Base-by-base conservation (phyloP, 2,329 filamentous ascomycete species). In the Xylaria sp. region DNA sequence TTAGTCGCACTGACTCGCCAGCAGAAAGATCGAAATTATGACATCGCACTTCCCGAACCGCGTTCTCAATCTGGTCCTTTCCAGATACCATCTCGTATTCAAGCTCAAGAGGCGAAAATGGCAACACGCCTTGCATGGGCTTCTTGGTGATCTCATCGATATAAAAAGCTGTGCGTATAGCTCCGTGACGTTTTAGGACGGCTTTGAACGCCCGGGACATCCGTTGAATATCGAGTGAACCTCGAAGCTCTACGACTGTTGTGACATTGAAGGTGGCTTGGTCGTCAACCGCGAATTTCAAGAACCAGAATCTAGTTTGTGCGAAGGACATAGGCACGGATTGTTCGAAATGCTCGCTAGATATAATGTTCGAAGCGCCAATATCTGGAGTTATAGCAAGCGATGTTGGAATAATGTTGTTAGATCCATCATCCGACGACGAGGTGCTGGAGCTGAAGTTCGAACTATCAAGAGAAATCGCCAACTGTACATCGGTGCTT, bases 271-370 rank as follows among this genome's bases (percentile, higher is more conserved):
- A 61, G 12, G 44, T 13, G 2, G n/a, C 10, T 9, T 40, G 27
- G 9, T 61, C 32, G 3, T 32, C 32, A 18, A 51, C 1, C 1
- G 13, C 5, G 12, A 9, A 18, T 9, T 27, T 37, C 29, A 61
- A 12, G n/a, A 61, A 61, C 59, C 59, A 61, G 27, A 61, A 61
- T 6, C 59, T 23, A 16, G n/a, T 21, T 40, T 65, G 54, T 0
- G 32, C 47, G 23, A 40, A 65, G 2, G 63, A 65, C 32, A 59
- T 55, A 23, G 21, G 23, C 2, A 37, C 23, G 25, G n/a, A n/a
- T n/a, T n/a, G n/a, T n/a, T n/a, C n/a, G n/a, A n/a, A n/a, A n/a
- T n/a, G n/a, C n/a, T n/a, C n/a, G n/a, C n/a, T n/a, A n/a, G n/a
- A n/a, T n/a, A n/a, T n/a, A n/a, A n/a, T n/a, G n/a, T n/a, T n/a